Base-by-base conservation (phyloP, 2,329 filamentous ascomycete species). In the Sarocladiaceae sp. region DNA sequence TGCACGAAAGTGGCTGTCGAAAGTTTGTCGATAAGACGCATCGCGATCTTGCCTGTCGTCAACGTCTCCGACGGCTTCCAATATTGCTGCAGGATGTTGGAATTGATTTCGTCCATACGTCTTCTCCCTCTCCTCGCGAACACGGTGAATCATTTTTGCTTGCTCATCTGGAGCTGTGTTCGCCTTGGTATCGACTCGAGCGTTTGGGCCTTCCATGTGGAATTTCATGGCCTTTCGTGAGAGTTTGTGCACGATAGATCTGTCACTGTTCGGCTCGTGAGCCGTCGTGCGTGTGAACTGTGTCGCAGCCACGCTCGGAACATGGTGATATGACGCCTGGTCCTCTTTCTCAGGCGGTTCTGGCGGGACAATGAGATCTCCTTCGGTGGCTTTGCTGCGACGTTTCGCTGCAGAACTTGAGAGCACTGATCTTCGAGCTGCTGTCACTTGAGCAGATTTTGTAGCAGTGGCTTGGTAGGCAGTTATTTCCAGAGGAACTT, bases 261-360 rank as follows among this genome's bases (percentile, higher is more conserved):
- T 37, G 22, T 46, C 33, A 18, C 31, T 48, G n/a, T 20, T 25
- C n/a, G 61, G 59, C 18, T 73, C 71, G 15, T 71, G 67, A 1
- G 77, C 80, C 0, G 79, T 75, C 0, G 80, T 83, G 39, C 71
- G 66, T 10, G 73, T 66, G 59, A 83, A 84, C 53, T 82, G 78
- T 12, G 71, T 61, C 1, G 80, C 79, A 0, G 80, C 80, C 31
- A 77, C 71, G 50, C 71, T 70, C 13, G 81, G 81, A 2, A 82
- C 64, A 57, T 83, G 76, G 31, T 69, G 76, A 56, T 80, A 76
- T 17, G 42, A 33, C 31, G 37, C 6, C 4, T 50, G 53, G 11
- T 59, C 57, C 44, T 62, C 54, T 44, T 56, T 56, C 29, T 58
- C 47, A 20, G 31, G 50, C 10, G 51, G 25, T n/a, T 58, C 55